Percentiles rank a stretch among this genome's conserved stretches.
These are phyloP conservation scores for Syzygium oleosum DNA, from an alignment of 345 rosid species.

Conservation along the genomic window DNA sequence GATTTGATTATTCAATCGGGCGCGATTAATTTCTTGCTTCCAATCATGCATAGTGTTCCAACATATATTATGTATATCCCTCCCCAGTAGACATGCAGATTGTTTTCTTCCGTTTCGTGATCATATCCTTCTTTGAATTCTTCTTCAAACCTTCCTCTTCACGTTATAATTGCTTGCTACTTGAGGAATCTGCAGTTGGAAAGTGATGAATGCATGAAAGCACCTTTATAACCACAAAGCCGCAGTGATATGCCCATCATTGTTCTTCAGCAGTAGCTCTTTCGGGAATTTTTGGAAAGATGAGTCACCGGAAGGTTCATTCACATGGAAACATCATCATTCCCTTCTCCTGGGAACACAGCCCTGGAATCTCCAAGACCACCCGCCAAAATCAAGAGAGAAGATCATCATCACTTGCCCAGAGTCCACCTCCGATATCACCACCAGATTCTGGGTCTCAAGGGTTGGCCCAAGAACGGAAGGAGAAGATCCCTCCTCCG, in stretches of 20 bases:
- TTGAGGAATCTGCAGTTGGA: slow-evolving; percentile 19
- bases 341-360: slow-evolving; percentile 70
- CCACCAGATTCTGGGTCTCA: neutral
- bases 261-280: neutral
- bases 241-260: neutral
- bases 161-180: slow-evolving; percentile 28
- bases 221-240: neutral
- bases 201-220: slow-evolving; percentile 18
- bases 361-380: slow-evolving; percentile 51
- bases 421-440: neutral
- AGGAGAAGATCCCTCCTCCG: slow-evolving; percentile 4
- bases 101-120: slow-evolving; percentile 4
- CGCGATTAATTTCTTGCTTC: neutral
- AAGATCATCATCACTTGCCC: neutral
- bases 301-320: slow-evolving; percentile 15
- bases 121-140: slow-evolving; percentile 14
- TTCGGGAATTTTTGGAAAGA: neutral
- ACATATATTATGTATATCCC: neutral
- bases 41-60: neutral
- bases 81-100: neutral
- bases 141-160: slow-evolving; percentile 12
- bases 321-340: slow-evolving; percentile 44
- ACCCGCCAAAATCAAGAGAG: slow-evolving; percentile 3
- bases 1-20: neutral
- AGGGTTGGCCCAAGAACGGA: neutral